A percentile compares a stretch with the other conserved stretches of the same genome.
Evolutionary conservation across 345 rosid species (phyloP).

Genomic region (Bruguiera parviflora): DNA sequence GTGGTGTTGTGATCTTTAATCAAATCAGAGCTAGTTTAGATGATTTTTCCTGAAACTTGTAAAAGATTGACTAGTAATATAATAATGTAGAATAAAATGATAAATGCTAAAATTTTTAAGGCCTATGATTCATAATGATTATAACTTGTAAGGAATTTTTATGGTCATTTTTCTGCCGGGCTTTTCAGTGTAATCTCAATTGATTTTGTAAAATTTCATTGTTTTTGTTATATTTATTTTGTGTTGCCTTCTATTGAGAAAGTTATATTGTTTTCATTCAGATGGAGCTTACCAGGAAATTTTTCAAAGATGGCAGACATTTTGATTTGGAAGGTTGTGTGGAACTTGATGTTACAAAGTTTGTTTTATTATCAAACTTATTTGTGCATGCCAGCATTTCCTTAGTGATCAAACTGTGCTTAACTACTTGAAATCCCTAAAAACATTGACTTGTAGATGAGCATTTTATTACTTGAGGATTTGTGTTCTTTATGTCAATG

Average conservation of each 20-base stretch:
- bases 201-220: background rate
- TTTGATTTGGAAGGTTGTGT: conserved; percentile 80
- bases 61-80: too few relatives aligned
- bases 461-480: background rate
- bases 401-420: background rate
- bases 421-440: background rate
- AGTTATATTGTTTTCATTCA: conserved; percentile 29
- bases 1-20: too few relatives aligned
- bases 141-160: too few relatives aligned
- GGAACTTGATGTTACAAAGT: conserved; percentile 1
- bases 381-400: background rate
- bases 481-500: background rate
- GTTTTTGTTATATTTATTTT: background rate
- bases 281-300: conserved; percentile 68
- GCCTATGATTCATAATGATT: too few relatives aligned
- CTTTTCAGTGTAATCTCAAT: background rate
- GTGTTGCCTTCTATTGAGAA: background rate
- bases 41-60: too few relatives aligned
- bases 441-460: too few relatives aligned
- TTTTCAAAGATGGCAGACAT: conserved; percentile 78
- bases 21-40: too few relatives aligned
- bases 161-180: too few relatives aligned
- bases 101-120: too few relatives aligned
- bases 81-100: too few relatives aligned
- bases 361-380: background rate